Evolutionary conservation across 2,329 filamentous ascomycete species (phyloP).

Genomic region (Fusarium sp.): DNA sequence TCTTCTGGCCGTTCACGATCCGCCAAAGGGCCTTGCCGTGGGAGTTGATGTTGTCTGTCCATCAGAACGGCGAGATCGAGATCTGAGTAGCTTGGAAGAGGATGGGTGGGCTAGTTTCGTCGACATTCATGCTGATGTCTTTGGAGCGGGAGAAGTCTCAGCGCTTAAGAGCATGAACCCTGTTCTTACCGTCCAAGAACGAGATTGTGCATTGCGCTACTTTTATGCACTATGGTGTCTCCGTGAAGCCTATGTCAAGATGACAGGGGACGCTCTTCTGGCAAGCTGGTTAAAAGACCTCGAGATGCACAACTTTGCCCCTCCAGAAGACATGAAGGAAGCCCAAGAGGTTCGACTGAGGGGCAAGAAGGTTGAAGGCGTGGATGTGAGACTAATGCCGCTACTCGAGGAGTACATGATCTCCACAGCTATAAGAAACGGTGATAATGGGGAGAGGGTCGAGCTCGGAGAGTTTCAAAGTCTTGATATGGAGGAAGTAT

Average conservation of each 20-base stretch:
- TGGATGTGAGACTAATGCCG: conserved; percentile 48
- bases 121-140: conserved; percentile 76
- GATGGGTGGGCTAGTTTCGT: conserved; percentile 74
- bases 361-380: conserved; percentile 45
- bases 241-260: conserved; percentile 84
- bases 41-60: conserved; percentile 83
- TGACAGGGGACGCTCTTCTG: conserved; percentile 80
- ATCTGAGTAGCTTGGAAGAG: conserved; percentile 63
- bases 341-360: conserved; percentile 47
- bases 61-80: conserved; percentile 71
- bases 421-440: conserved; percentile 59
- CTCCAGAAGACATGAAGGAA: conserved; percentile 54
- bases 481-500: conserved; percentile 56
- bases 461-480: conserved; percentile 53
- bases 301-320: conserved; percentile 72
- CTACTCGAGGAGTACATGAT: conserved; percentile 64
- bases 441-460: conserved; percentile 51
- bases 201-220: conserved; percentile 69
- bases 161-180: conserved; percentile 63
- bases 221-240: conserved; percentile 85
- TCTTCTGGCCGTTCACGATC: conserved; percentile 63
- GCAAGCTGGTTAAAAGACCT: conserved; percentile 77
- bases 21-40: conserved; percentile 56
- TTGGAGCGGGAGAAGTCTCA: conserved; percentile 68
- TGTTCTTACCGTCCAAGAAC: conserved; percentile 35